These are phyloP conservation scores for Creolimax fragrantissima DNA, from an alignment of 78 protist genomes.

Conservation along the genomic window DNA sequence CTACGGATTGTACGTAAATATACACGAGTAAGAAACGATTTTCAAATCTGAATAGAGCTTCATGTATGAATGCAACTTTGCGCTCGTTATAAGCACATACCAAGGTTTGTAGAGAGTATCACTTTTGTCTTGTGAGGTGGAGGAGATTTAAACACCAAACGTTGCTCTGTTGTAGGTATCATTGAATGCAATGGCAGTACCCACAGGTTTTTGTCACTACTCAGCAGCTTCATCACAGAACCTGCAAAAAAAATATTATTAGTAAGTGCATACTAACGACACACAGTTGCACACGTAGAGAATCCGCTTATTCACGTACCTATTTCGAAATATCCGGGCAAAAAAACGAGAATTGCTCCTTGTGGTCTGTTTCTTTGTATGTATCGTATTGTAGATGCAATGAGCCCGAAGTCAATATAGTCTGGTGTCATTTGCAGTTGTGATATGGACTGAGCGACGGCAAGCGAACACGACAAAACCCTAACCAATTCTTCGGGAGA, in stretches of 20 bases:
- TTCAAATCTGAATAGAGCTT: too few species aligned
- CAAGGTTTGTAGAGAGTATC: constrained; percentile 82
- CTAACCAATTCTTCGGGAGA: too few species aligned
- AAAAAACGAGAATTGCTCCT: constrained; percentile 14
- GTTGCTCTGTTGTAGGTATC: constrained; percentile 34
- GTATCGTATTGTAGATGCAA: neutral
- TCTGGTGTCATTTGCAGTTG: too few species aligned
- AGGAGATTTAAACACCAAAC: constrained; percentile 22
- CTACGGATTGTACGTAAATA: too few species aligned
- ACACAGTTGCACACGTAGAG: neutral
- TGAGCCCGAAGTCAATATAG: neutral
- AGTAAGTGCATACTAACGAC: neutral
- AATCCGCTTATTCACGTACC: neutral
- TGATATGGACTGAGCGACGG: too few species aligned
- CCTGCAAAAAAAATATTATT: neutral
- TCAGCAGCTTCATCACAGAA: neutral
- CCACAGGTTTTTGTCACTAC: neutral
- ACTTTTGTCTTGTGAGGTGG: constrained; percentile 62
- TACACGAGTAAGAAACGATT: too few species aligned
- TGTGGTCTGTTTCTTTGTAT: neutral
- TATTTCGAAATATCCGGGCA: neutral
- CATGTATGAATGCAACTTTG: too few species aligned
- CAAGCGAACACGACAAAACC: too few species aligned
- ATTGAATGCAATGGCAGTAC: constrained; percentile 31
- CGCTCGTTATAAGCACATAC: too few species aligned